These are phyloP conservation scores for Penicillium digitatum DNA, from an alignment of 2,329 filamentous ascomycete genomes.

Conservation along the genomic window DNA sequence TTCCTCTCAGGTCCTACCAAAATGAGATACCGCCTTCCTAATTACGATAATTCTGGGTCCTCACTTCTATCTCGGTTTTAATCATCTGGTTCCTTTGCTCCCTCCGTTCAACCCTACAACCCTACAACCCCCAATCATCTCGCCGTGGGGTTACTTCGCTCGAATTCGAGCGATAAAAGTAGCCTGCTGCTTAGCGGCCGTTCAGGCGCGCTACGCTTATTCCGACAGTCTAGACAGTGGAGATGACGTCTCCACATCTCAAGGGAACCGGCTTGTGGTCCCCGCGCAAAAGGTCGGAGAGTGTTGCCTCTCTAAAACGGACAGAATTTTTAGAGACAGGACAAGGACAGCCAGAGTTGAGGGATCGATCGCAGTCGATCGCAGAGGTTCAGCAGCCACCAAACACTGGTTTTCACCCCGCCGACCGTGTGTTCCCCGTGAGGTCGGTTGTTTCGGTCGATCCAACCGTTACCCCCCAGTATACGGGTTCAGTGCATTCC, in stretches of 20 bases:
- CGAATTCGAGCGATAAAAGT: background rate
- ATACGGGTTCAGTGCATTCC: background rate
- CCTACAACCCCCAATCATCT: background rate
- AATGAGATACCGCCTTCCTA: background rate
- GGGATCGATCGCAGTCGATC: slow-evolving; percentile 20
- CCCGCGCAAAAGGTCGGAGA: background rate
- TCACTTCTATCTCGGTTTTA: no score
- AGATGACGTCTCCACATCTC: background rate
- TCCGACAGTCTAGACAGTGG: background rate
- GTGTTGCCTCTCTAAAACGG: background rate
- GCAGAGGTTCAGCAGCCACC: slow-evolving; percentile 4
- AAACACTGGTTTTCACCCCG: slow-evolving; percentile 20
- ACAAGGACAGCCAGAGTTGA: slow-evolving; percentile 1
- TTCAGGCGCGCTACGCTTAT: background rate
- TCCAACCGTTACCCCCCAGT: background rate
- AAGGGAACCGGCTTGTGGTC: background rate
- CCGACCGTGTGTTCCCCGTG: slow-evolving; percentile 73
- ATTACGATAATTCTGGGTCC: background rate
- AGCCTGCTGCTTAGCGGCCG: background rate
- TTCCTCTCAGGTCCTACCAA: background rate
- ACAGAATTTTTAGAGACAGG: background rate
- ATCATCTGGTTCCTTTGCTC: no score
- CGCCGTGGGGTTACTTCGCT: background rate
- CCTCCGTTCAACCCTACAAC: background rate
- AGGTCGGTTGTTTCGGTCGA: slow-evolving; percentile 62